Evolutionary conservation across 2,329 filamentous ascomycete species (phyloP), one percentile per base, ranked within the genome.

Genomic region (Botrytis aclada): DNA sequence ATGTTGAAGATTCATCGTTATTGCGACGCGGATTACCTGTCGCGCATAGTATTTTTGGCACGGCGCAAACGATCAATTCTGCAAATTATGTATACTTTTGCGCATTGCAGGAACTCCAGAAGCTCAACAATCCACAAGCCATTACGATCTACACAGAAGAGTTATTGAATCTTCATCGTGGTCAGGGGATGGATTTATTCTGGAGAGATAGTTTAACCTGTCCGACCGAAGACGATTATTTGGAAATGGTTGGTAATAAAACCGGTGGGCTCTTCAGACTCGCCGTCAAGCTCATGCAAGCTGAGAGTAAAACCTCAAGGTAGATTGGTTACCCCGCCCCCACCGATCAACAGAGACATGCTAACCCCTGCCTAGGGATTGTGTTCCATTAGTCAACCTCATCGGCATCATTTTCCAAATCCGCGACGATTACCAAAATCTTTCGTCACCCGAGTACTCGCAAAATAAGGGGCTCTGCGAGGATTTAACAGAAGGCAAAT

Each of bases 401-500:
- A 89, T 97, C 73, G 94, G 94, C 45, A 88, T 96, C 72, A 90
- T 96, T 81, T 97, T 94, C 86, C 94, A 97, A 83, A 96, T 97
- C 83, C 89, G 93, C 78, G 93, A 95, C 84, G 96, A 99, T 86
- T 97, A 97, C 84, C 90, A 94, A 82, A 98, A 98, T 82, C 89
- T 99, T 61, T 88, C 87, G 43, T 88, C 86, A 29, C 84, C 84
- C n/a, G 86, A 90, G 79, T 98, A 98, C 85, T 90, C 90, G 54
- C 86, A 92, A 76, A 95, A 97, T 82, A 98, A 98, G 84, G 96
- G 95, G 67, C 88, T 97, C 77, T 97, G 93, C 82, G 95, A 98
- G 84, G 96, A 98, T 83, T 84, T 98, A 78, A 98, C 94, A 1
- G 96, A 98, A 84, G 95, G 95, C 76, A 98, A 98, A 86, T 98